Conservation (phyloP, 2,329 filamentous ascomycete genomes). For the Cladosporium sp. region DNA sequence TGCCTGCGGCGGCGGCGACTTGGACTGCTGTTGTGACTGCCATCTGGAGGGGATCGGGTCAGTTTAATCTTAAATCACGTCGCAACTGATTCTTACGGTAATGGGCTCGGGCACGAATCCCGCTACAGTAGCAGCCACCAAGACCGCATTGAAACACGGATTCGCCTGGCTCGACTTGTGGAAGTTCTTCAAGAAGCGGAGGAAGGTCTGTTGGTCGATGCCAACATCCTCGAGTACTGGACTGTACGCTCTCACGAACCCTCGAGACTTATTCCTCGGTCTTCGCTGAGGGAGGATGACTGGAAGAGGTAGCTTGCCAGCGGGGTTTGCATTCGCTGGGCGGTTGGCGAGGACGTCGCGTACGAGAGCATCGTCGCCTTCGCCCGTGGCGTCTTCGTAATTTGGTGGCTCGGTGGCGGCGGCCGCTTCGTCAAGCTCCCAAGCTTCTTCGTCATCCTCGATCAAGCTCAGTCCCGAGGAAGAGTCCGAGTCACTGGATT, state of each 20-base stretch:
- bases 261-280: slow-evolving; percentile 42
- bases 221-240: slow-evolving; percentile 41
- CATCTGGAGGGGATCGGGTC: slow-evolving; percentile 36
- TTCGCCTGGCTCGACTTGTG: slow-evolving; percentile 38
- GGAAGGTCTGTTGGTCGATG: slow-evolving; percentile 44
- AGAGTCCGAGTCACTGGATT: neutral
- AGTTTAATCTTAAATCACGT: neutral
- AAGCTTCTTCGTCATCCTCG: slow-evolving; percentile 27
- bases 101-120: slow-evolving; percentile 25
- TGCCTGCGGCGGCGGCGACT: slow-evolving; percentile 36
- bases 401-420: slow-evolving; percentile 20
- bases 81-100: neutral
- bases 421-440: slow-evolving; percentile 27
- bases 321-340: neutral
- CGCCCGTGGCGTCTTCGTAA: slow-evolving; percentile 23
- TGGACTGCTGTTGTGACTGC: slow-evolving; percentile 41
- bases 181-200: slow-evolving; percentile 45
- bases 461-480: slow-evolving; percentile 13
- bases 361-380: slow-evolving; percentile 18
- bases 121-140: slow-evolving; percentile 30
- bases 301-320: slow-evolving; percentile 33
- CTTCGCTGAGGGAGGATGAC: slow-evolving; percentile 50
- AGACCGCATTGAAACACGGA: slow-evolving; percentile 26
- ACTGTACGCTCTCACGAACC: slow-evolving; percentile 50
- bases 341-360: slow-evolving; percentile 15